These are phyloP conservation scores for Suillus spraguei DNA, from an alignment of 768 basidiomycete species.

Conservation along the genomic window DNA sequence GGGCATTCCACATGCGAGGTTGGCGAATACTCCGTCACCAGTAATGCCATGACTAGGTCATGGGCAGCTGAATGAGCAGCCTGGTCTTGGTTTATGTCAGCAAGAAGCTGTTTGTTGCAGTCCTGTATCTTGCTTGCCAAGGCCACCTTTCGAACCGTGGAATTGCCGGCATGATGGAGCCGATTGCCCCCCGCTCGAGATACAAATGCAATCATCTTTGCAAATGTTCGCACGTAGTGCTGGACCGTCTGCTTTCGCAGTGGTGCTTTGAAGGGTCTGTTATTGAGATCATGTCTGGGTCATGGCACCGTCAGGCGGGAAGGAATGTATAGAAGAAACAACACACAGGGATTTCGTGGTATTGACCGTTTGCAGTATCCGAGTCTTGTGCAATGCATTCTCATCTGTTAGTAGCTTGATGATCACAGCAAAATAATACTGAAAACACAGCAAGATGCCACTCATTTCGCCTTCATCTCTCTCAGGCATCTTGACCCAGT, in stretches of 20 bases:
- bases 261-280: background rate
- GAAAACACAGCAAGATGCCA: background rate
- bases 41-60: background rate
- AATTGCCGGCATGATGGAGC: background rate
- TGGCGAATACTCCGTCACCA: background rate
- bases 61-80: background rate
- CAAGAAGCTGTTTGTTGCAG: background rate
- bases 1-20: background rate
- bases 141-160: background rate
- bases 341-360: background rate
- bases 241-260: background rate
- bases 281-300: background rate
- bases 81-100: background rate
- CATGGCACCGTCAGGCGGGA: background rate
- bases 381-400: background rate
- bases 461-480: background rate
- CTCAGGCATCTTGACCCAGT: background rate
- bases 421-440: background rate
- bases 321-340: background rate
- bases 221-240: background rate
- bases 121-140: background rate
- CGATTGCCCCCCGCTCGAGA: background rate
- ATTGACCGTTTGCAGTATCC: background rate
- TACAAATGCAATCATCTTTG: background rate
- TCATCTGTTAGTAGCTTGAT: background rate